Evolutionary conservation across 2,329 filamentous ascomycete genomes (phyloP), one percentile per base, ranked within the genome.

Genomic region (Elsinoe australis): DNA sequence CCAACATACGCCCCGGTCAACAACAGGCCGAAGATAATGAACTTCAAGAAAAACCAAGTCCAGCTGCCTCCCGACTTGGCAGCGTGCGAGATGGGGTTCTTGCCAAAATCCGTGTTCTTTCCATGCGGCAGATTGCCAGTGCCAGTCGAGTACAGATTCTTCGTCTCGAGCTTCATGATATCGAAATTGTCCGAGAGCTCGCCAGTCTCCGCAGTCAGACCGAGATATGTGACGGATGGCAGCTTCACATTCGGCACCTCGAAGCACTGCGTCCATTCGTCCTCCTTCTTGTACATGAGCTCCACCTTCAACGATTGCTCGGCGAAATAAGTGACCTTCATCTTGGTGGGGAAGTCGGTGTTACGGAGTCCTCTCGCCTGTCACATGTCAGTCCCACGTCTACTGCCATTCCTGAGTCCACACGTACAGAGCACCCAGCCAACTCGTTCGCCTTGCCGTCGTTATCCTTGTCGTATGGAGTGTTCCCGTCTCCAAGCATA

Each of bases 141-240:
- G 15, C 61, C 62, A 24, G 72, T 69, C 28, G 76, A 78, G 71
- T 96, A 96, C 53, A 98, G 72, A 67, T 95, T 98, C 73, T 84
- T 85, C 50, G 90, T 83, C 54, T 81, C 74, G 59, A 98, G 78
- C 44, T 80, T 84, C 64, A 96, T 80, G 66, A 98, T 94, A 69
- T 98, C 92, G 74, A 95, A 90, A 74, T 95, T 95, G 71, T 98
- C 92, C 67, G 82, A 87, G 56, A 98, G 79, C 72, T 98, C 90
- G 61, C 92, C 92, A 12, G 92, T 96, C 73, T 96, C 90, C 49
- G 87, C 84, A 58, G 79, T 75, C 69, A 83, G 79, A 54, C 79
- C 79, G 4, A 83, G 67, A 63, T 82, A 83, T 21, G 76, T 71
- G 47, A 81, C 76, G 7, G 74, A 71, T n/a, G 92, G 92, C 55